Evolutionary conservation across 768 basidiomycete genomes (phyloP), one percentile per base, ranked within the genome.

Genomic region (Boletus vinaceobasis): DNA sequence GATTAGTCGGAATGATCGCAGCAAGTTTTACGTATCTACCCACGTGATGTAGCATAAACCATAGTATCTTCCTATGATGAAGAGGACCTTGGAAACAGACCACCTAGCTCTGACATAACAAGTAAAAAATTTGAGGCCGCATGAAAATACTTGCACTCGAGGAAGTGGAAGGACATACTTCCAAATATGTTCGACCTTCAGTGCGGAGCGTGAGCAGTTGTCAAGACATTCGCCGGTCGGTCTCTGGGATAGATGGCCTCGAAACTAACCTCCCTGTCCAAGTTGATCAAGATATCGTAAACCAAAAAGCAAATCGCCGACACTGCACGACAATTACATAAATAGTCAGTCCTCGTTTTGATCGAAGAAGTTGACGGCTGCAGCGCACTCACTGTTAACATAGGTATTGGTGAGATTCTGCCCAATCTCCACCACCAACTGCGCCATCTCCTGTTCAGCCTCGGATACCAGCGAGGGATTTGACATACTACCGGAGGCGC

Each of bases 211-310:
- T 46, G 7, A 48, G n/a, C 6, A 6, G 15, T 9, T n/a, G 17
- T 39, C 1, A 19, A 21, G 13, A 21, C 31, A 9, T 15, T 19
- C n/a, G n/a, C n/a, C n/a, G n/a, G n/a, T n/a, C n/a, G n/a, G n/a
- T n/a, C n/a, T n/a, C 14, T 1, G 15, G 7, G 8, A 32, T 49
- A 9, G 19, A 38, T 38, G n/a, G 10, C 6, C n/a, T 32, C 21
- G 31, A 27, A 36, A n/a, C 53, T 42, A n/a, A 55, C 53, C 53
- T 55, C 53, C n/a, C 35, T 50, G 5, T 55, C 53, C 4, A 55
- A 32, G 35, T 55, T 55, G 11, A 55, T 51, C 53, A 51, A 38
- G 7, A 55, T 10, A 14, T 55, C 53, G 3, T 51, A 51, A 4
- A 55, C 1, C 35, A 55, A 21, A 15, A 51, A 44, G 42, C 29